Base-by-base conservation (phyloP, 257 asterid species). In the Solanum corneliomulleri region DNA sequence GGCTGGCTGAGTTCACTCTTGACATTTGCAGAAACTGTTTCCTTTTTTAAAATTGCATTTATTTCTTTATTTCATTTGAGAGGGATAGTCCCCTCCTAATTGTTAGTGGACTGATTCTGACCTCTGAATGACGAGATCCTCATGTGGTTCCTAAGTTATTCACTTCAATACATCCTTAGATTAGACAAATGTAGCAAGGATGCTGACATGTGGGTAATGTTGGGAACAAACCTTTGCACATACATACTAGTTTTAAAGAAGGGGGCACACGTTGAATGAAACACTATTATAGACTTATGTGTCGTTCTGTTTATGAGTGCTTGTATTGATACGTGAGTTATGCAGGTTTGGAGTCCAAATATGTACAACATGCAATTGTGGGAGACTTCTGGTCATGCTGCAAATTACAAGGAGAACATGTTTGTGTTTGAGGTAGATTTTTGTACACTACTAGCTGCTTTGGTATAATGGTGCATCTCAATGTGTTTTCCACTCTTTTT, bases 351-450 rank as follows among this genome's bases (percentile, higher is more conserved):
- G 95, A 89, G 93, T 71, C 99, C 99, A 78, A 97, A 96, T 92
- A 94, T 97, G 96, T 97, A 93, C 89, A 95, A 97, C 87, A 97
- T 97, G 99, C 94, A 97, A 89, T 93, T 97, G 69, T 97, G 99
- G 99, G 99, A 97, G 91, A 94, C 98, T 72, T 97, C 99, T 87
- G 99, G 99, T 69, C 99, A 97, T 92, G 99, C 99, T 91, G 99
- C 98, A 77, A 95, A 97, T 89, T 97, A 97, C 92, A 96, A 91
- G 94, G 99, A 97, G 92, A 97, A 97, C 89, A 97, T 97, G 99
- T 97, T 97, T 90, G 91, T 97, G 84, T 97, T 97, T 90, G 95
- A 95, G 97, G 99, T 97, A 71, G 62, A 93, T 47, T 45, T n/a
- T 78, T 45, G 66, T 78, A 33, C 66, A 4, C 66, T 45, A 27